Evolutionary conservation across 2,329 filamentous ascomycete species (phyloP), one percentile per base, ranked within the genome.

Genomic region (Aspergillus udagawae): DNA sequence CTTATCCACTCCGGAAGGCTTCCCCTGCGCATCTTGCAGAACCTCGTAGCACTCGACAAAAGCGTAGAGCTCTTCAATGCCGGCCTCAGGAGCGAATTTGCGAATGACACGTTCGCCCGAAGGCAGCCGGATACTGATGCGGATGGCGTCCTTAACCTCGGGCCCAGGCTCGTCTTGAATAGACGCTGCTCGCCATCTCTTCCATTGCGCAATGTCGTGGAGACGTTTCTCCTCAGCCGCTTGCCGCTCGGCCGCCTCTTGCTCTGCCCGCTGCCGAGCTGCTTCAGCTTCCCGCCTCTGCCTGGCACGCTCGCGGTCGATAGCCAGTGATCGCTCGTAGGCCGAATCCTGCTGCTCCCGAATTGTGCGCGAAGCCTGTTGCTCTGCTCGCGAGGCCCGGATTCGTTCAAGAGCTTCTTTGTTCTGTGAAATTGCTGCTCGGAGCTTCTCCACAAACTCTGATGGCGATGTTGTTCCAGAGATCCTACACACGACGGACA

Each of bases 21-120:
- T 67, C 58, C 58, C 59, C 55, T 65, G 51, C 52, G 61, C 38
- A 29, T 75, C 74, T 38, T 82, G 74, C 3, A 92, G 65, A 5
- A 88, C 65, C 53, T 91, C 86, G 70, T 92, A 88, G 75, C 93
- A 97, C 70, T 99, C 94, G 2, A 97, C 92, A 75, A 96, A 97
- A 0, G 93, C 94, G 73, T 97, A 97, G 5, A 99, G 77, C 67
- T 97, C 92, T 70, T 97, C 93, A 41, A 97, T 79, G 2, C 83
- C 81, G 0, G 89, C 85, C n/a, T 85, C 79, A 1, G 82, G 79
- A 0, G 80, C 73, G 71, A 99, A 97, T 51, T 84, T 84, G 45
- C 93, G 83, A 55, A 96, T 84, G 2, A 96, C 83, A 45, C 92
- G 83, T 51, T 91, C 88, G 0, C 85, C 89, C 4, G 84, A 87